Evolutionary conservation across 352 stramenopile genomes (phyloP), one percentile per base, ranked within the genome.

Genomic region (Thalassiosira hispida): DNA sequence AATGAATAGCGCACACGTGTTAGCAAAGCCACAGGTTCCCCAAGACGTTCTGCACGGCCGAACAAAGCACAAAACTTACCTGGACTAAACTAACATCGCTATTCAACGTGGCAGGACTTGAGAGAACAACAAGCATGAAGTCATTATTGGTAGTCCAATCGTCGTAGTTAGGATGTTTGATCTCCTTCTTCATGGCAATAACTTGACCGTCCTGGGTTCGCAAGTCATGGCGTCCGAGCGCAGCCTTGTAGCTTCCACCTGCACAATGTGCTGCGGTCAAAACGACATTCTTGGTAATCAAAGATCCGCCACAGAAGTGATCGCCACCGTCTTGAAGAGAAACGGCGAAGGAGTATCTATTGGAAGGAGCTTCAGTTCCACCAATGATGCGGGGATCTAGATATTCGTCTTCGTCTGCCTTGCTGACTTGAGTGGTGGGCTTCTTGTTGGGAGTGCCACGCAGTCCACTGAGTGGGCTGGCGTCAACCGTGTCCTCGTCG

Each of bases 131-230:
- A 2, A 91, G 5, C 49, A 80, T 73, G 61, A 82, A 84, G 62
- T 91, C 84, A 63, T 75, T 71, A 47, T 79, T 71, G 31, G 68
- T 75, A 9, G 51, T 85, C 0, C 27, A n/a, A 5, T 20, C 22
- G 52, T 88, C 25, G 42, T 89, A 91, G 0, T 79, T 47, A 38
- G 73, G 71, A 77, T 91, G 78, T 16, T 49, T 33, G 1, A 73
- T 49, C 61, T 84, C 56, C 18, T 23, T 59, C 8, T 11, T 27
- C 18, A 69, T 62, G 0, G 31, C 14, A 29, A 76, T 63, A 0
- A 49, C 42, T 57, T 84, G 42, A n/a, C 67, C 76, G 14, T 76
- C 49, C 0, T 25, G 35, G 11, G 64, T 31, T 0, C 18, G 14
- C 27, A 81, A 52, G 59, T 78, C 46, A 33, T 85, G 72, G 20